Evolutionary conservation across 2,329 filamentous ascomycete genomes (phyloP).

Genomic region (Macrophomina pseudophaseolina): DNA sequence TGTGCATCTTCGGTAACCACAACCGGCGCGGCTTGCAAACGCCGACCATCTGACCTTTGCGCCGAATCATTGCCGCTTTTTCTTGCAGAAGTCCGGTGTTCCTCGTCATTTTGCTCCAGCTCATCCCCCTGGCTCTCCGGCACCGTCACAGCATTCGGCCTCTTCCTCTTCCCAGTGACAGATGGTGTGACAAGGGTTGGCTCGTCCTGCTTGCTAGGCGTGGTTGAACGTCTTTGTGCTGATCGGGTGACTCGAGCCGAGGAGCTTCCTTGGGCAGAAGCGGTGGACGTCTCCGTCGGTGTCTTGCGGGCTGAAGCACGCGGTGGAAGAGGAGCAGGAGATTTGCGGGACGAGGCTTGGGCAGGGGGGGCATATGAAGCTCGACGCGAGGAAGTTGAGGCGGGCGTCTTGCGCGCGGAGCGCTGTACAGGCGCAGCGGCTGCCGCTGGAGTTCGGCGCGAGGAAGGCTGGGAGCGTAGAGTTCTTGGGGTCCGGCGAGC

Average conservation of each 20-base stretch:
- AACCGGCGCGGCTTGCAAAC: slow-evolving; percentile 32
- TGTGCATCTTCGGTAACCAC: slow-evolving; percentile 32
- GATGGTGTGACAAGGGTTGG: slow-evolving; percentile 33
- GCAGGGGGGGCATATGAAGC: background rate
- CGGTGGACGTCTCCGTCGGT: slow-evolving; percentile 34
- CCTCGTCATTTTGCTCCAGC: slow-evolving; percentile 39
- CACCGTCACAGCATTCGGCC: slow-evolving; percentile 24
- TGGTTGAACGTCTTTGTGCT: slow-evolving; percentile 4
- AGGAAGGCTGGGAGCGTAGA: slow-evolving; percentile 36
- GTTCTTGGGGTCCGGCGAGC: slow-evolving; percentile 31
- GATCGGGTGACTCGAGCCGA: background rate
- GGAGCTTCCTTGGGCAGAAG: slow-evolving; percentile 27
- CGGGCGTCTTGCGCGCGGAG: slow-evolving; percentile 15
- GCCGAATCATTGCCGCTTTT: slow-evolving; percentile 27
- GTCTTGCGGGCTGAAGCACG: slow-evolving; percentile 34
- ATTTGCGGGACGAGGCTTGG: slow-evolving; percentile 7
- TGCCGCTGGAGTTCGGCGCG: slow-evolving; percentile 22
- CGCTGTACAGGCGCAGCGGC: slow-evolving; percentile 7
- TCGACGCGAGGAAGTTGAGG: slow-evolving; percentile 30
- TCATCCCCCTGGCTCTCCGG: slow-evolving; percentile 38
- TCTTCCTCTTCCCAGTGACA: slow-evolving; percentile 20
- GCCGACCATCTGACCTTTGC: slow-evolving; percentile 29
- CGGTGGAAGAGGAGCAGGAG: slow-evolving; percentile 26
- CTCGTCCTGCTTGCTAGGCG: slow-evolving; percentile 34
- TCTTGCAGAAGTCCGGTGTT: slow-evolving; percentile 35